A percentile compares a stretch with the other conserved stretches of the same genome.
phyloP scores from a whole-genome alignment of 2,329 filamentous ascomycete genomes.

The Simplicillium aogashimaense region DNA sequence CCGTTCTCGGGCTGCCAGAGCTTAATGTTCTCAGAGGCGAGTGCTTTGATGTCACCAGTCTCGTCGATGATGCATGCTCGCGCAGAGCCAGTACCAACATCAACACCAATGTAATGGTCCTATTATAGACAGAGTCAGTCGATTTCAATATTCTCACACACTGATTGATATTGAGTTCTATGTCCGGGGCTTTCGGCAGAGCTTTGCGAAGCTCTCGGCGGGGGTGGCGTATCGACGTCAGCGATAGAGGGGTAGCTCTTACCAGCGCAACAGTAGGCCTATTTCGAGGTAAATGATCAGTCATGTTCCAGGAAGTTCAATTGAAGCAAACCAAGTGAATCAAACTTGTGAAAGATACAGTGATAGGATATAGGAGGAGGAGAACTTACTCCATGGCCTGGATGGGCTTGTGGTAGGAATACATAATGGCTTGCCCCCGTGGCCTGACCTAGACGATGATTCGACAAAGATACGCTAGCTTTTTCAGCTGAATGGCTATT shows the following conservation, averaged over 20 bases:
- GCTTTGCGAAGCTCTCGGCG: not conserved
- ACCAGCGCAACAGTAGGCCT: constrained; percentile 5
- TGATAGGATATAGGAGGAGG: constrained; percentile 1
- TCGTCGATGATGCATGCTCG: constrained; percentile 92
- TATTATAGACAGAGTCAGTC: constrained; percentile 13
- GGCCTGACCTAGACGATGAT: not conserved
- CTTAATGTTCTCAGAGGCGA: constrained; percentile 67
- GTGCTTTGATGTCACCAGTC: constrained; percentile 73
- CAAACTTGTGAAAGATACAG: constrained; percentile 1
- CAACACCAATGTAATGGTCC: constrained; percentile 71
- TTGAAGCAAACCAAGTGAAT: constrained; percentile 3
- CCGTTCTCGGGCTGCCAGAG: constrained; percentile 70
- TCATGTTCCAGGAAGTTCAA: too few species aligned
- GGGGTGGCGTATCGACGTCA: not conserved
- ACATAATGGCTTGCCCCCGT: constrained; percentile 14
- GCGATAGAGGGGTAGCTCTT: constrained; percentile 5
- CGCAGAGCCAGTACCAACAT: constrained; percentile 92
- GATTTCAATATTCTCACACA: constrained; percentile 5
- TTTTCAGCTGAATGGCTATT: too few species aligned
- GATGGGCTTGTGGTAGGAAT: constrained; percentile 26
- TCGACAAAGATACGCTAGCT: too few species aligned
- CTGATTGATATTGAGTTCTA: not conserved
- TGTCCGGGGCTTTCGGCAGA: not conserved
- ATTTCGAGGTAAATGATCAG: not conserved
- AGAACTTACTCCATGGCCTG: constrained; percentile 26